Conservation (phyloP, 169 alveolate genomes). For the Plasmodium blacklocki region DNA sequence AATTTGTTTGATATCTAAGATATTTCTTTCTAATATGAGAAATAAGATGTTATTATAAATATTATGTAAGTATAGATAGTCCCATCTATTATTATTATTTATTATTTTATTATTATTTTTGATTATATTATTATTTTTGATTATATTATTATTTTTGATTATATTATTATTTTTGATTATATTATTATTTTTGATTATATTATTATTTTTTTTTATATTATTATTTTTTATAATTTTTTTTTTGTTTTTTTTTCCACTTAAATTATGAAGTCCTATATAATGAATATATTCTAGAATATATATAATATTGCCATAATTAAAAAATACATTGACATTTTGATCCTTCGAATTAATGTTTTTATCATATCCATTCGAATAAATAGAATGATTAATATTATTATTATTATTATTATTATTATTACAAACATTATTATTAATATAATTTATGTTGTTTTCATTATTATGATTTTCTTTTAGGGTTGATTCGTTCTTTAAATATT, state of each 20-base stretch:
- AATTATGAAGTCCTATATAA: constrained; percentile 32
- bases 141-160: neutral
- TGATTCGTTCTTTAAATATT: too few relatives aligned
- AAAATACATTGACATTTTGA: neutral
- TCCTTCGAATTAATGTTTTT: neutral
- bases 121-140: neutral
- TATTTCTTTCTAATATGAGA: neutral
- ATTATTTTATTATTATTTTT: neutral
- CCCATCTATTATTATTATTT: neutral
- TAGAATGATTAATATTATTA: too few relatives aligned
- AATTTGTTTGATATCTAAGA: constrained; percentile 10
- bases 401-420: too few relatives aligned
- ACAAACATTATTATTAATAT: too few relatives aligned
- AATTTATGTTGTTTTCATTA: too few relatives aligned
- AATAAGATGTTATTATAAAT: constrained; percentile 1
- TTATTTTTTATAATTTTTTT: too few relatives aligned
- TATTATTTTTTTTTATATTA: neutral
- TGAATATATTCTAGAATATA: constrained; percentile 56
- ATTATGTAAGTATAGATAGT: constrained; percentile 9
- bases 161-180: too few relatives aligned
- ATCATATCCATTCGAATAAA: too few relatives aligned
- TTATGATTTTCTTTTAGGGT: too few relatives aligned
- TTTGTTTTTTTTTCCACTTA: neutral
- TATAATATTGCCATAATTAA: neutral
- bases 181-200: neutral